Base-by-base conservation (phyloP, 805 yeast genomes). In the Trichomonascus vanleenenianus region DNA sequence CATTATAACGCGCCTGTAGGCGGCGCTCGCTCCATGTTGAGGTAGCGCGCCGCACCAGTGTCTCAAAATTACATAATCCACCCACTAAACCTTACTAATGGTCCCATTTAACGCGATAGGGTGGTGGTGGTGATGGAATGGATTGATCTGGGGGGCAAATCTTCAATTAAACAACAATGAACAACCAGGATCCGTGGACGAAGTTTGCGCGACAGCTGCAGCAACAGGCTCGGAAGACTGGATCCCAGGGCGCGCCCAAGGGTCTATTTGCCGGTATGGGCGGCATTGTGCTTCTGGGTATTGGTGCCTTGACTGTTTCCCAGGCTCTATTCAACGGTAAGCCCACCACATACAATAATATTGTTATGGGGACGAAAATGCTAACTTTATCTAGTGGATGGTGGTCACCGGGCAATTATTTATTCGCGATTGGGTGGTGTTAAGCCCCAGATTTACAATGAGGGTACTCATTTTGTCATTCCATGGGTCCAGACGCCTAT, bases 381-480 rank as follows among this genome's bases (percentile, higher is more conserved):
- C 27, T 22, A 22, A 22, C 27, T n/a, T n/a, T 4, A 22, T 22
- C 8, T 8, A 22, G 27, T 93, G 49, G 97, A 93, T 66, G 98
- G 98, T 79, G 98, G 98, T 67, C 97, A 91, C 66, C 76, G 98
- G 62, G 98, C 97, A 14, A 89, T 93, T 59, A 76, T 93, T 33
- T 93, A 93, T 64, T 87, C 95, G 20, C 79, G 98, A 61, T 42
- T 88, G 22, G 74, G 78, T 42, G 98, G 98, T 61, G 81, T 93
- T 40, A 84, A 80, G 60, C 80, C 89, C 14, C 76, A 73, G 49
- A 86, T 93, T 53, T 87, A 81, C 63, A 78, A 78, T 40, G 98
- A 93, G 71, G 98, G 98, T 55, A 93, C 98, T 1, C 98, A 93
- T 68, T 72, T 93, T 56, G 82, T 87, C 42, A 71, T 91, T 53